phyloP scores from a whole-genome alignment of 305 asterid species.

The Fraxinus sp. region DNA sequence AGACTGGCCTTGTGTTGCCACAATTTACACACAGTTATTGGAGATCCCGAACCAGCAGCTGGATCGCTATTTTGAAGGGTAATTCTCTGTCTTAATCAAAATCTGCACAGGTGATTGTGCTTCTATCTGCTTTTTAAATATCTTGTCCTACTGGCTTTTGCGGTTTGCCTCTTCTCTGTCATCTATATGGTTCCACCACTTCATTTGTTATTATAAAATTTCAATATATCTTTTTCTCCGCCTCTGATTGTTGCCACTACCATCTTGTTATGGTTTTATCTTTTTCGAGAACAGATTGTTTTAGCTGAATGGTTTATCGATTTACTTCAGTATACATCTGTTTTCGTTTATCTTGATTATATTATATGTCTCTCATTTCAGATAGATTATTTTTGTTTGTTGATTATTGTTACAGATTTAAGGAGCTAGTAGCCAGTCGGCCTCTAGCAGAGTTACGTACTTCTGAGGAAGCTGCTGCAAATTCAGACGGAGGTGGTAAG shows the following conservation, averaged over 20 bases:
- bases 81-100: conserved; percentile 26
- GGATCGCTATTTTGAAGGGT: conserved; percentile 98
- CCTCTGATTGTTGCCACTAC: background rate
- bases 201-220: background rate
- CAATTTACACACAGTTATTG: conserved; percentile 78
- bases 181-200: background rate
- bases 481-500: conserved; percentile 43
- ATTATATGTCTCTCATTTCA: background rate
- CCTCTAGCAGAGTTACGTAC: conserved; percentile 80
- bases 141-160: conserved; percentile 1
- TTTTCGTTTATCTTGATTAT: background rate
- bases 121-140: background rate
- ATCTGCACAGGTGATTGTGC: background rate
- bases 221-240: background rate
- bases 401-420: conserved; percentile 56
- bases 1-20: conserved; percentile 82
- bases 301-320: background rate
- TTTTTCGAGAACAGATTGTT: background rate
- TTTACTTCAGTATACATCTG: background rate
- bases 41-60: conserved; percentile 92
- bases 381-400: conserved; percentile 9
- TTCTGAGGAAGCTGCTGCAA: conserved; percentile 65
- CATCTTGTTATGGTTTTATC: background rate
- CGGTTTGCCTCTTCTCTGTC: background rate
- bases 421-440: conserved; percentile 91